Conservation (phyloP, 345 rosid species). For the Luvunga scandens region DNA sequence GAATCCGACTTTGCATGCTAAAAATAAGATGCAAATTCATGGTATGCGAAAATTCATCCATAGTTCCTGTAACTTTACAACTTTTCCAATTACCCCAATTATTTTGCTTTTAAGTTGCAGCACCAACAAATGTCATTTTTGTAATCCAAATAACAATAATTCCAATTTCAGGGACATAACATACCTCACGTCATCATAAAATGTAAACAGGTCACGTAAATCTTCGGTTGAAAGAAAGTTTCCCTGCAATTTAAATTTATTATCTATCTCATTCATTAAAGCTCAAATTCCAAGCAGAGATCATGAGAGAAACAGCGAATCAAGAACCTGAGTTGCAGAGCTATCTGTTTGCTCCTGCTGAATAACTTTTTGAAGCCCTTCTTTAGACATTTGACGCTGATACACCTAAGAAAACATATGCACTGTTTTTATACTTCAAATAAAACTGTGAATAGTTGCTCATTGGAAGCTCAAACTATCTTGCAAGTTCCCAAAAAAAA, state of each 20-base stretch:
- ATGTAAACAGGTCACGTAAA: slow-evolving; percentile 81
- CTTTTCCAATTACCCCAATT: neutral
- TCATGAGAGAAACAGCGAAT: slow-evolving; percentile 6
- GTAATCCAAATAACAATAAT: slow-evolving; percentile 6
- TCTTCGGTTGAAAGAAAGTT: slow-evolving; percentile 83
- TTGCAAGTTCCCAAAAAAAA: neutral
- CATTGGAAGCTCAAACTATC: slow-evolving; percentile 4
- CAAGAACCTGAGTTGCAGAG: slow-evolving; percentile 49
- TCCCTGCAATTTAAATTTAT: slow-evolving; percentile 49
- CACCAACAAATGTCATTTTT: neutral
- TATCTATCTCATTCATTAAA: neutral
- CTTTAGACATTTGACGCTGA: slow-evolving; percentile 98
- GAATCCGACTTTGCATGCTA: neutral
- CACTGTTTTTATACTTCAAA: slow-evolving; percentile 5
- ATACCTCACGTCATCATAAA: slow-evolving; percentile 71
- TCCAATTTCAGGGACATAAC: slow-evolving; percentile 1
- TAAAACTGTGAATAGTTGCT: slow-evolving; percentile 11
- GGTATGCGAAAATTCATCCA: neutral
- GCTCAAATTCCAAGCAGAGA: slow-evolving; percentile 6
- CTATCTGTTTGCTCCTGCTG: slow-evolving; percentile 63
- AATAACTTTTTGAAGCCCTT: slow-evolving; percentile 97
- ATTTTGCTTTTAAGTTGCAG: neutral
- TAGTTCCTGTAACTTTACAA: neutral
- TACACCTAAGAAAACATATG: slow-evolving; percentile 58
- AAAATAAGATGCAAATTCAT: neutral